Evolutionary conservation across 169 alveolate genomes (phyloP).

Genomic region (Plasmodium adleri): DNA sequence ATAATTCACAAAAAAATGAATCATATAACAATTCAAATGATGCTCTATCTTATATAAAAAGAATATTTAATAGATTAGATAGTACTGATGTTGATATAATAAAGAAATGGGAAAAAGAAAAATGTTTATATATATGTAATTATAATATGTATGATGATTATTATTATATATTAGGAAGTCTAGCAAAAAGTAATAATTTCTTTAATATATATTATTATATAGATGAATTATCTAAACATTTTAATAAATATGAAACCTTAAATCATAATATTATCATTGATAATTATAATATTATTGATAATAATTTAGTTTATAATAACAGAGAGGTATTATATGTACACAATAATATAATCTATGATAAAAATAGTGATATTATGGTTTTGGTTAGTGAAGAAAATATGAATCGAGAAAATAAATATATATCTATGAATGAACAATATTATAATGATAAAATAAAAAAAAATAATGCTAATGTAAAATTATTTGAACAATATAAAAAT

Average conservation of each 20-base stretch:
- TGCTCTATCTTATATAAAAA: constrained; percentile 24
- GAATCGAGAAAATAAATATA: constrained; percentile 27
- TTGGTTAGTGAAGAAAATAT: constrained; percentile 37
- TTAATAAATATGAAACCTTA: constrained; percentile 23
- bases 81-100: constrained; percentile 50
- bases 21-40: not conserved
- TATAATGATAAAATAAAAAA: constrained; percentile 65
- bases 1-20: not conserved
- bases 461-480: constrained; percentile 10
- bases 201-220: constrained; percentile 49
- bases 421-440: constrained; percentile 70
- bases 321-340: constrained; percentile 43
- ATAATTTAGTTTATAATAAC: not conserved
- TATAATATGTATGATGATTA: constrained; percentile 74
- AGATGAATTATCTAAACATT: constrained; percentile 41
- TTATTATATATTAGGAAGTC: constrained; percentile 60
- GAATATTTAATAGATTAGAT: constrained; percentile 58
- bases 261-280: constrained; percentile 58
- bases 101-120: constrained; percentile 71
- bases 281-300: constrained; percentile 7
- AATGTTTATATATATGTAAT: constrained; percentile 59
- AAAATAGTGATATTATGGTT: constrained; percentile 36
- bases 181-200: constrained; percentile 40
- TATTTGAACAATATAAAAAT: constrained; percentile 42
- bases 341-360: constrained; percentile 37